Evolutionary conservation across 2,329 filamentous ascomycete species (phyloP), one percentile per base, ranked within the genome.

Genomic region (Fusarium palustre): DNA sequence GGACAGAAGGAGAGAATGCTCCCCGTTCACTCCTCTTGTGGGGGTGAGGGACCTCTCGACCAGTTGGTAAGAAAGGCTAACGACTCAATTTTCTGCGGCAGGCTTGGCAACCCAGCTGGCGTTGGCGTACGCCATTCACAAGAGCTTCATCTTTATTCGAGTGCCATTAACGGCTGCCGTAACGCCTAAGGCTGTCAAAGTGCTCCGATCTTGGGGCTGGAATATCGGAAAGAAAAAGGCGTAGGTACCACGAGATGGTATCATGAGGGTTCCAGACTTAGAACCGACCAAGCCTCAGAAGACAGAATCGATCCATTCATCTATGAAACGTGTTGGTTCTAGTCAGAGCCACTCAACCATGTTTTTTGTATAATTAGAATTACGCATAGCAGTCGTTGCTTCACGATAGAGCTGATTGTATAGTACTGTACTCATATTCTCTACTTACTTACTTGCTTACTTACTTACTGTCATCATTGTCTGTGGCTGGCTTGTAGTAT

Each of bases 121-220:
- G 18, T 86, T 99, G 49, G 96, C 96, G 15, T 99, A 99, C 77
- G 95, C 95, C 30, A 93, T 99, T 61, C 96, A 99, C 85, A 99
- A 99, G 83, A 97, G 92, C 73, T 93, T 98, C 79, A 97, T 99
- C 75, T 97, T 99, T 80, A 80, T 98, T 70, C 89, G 96, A n/a
- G 93, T 99, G 12, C 96, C 96, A 11, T 82, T 98, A 68, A 96
- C 96, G 2, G 94, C 93, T 15, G 95, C 94, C 4, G 86, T 98
- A 34, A 94, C 93, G 11, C 96, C 96, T 2, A 97, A 97, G 81
- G 90, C 98, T n/a, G 96, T 97, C 75, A 97, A 93, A 81, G 88
- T 90, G 15, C 83, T 99, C 30, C 86, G 95, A 69, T 86, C 88
- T 15, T 97, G 95, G 93, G 96, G 96, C 7, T 98, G 93, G 91